Evolutionary conservation across 371 early-diverging fungal genomes (phyloP).

Genomic region (Mortierella sp.): DNA sequence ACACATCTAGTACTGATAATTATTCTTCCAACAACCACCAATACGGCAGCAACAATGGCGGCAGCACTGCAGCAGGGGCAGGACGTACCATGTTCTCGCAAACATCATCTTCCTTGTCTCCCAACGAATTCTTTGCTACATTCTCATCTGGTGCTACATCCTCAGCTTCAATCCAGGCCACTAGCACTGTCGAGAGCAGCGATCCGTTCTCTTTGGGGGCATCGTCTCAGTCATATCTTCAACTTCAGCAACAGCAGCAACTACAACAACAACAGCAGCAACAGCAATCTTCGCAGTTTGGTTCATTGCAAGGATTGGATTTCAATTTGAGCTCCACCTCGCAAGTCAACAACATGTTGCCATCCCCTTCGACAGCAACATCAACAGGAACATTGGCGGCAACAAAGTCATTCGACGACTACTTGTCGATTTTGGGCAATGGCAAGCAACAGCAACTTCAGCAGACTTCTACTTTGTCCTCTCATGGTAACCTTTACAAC

Average conservation of each 20-base stretch:
- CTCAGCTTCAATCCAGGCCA: not conserved
- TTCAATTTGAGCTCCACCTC: not conserved
- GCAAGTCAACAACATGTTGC: not conserved
- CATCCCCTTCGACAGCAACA: not conserved
- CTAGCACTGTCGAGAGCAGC: not conserved
- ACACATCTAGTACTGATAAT: not conserved
- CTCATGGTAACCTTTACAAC: slow-evolving; percentile 1
- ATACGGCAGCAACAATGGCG: not conserved
- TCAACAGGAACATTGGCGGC: slow-evolving; percentile 8
- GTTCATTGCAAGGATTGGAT: slow-evolving; percentile 25
- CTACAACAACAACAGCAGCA: slow-evolving; percentile 19
- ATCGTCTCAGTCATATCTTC: slow-evolving; percentile 1
- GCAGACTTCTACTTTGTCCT: not conserved
- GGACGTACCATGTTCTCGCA: not conserved
- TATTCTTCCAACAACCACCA: not conserved
- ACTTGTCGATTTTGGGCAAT: slow-evolving; percentile 22
- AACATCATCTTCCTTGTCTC: slow-evolving; percentile 6
- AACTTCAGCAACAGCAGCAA: slow-evolving; percentile 18
- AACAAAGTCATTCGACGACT: slow-evolving; percentile 52
- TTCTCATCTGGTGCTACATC: slow-evolving; percentile 9
- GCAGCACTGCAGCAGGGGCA: not conserved
- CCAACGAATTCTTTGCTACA: slow-evolving; percentile 15
- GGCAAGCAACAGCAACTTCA: slow-evolving; percentile 5
- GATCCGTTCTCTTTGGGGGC: slow-evolving; percentile 28
- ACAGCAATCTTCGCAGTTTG: slow-evolving; percentile 6